Percentiles rank a stretch among this genome's conserved stretches.
Conservation (phyloP, 2,329 filamentous ascomycete genomes). For the Diaporthe amygdali region DNA sequence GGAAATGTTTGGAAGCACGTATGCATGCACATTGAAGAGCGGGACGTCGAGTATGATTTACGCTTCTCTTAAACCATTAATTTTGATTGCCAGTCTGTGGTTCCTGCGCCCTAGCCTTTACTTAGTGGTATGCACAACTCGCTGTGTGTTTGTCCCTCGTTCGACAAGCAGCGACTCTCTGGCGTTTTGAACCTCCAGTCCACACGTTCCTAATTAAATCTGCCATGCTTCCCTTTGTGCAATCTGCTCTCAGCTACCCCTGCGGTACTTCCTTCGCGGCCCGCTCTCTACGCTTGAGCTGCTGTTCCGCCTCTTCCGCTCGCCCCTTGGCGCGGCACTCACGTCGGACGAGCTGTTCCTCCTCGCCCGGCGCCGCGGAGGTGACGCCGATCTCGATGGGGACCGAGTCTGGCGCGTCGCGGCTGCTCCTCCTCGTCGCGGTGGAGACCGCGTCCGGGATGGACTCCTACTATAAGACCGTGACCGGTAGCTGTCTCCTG, state of each 20-base stretch:
- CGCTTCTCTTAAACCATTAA: neutral
- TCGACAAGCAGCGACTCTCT: neutral
- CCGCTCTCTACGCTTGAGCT: slow-evolving; percentile 25
- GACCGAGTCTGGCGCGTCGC: slow-evolving; percentile 15
- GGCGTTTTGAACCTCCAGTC: neutral
- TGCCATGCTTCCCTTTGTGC: neutral
- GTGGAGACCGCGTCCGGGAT: slow-evolving; percentile 14
- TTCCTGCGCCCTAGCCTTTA: neutral
- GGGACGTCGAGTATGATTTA: neutral
- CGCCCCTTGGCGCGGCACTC: slow-evolving; percentile 19
- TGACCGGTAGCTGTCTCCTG: slow-evolving; percentile 14
- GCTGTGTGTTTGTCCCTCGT: neutral
- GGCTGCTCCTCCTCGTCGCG: neutral
- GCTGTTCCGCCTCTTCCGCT: slow-evolving; percentile 22
- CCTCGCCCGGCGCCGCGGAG: slow-evolving; percentile 14
- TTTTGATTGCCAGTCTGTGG: neutral
- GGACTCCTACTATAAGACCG: slow-evolving; percentile 20
- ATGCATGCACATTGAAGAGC: neutral
- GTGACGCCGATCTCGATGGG: slow-evolving; percentile 3
- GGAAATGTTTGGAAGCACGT: neutral
- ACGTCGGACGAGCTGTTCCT: slow-evolving; percentile 18
- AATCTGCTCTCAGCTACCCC: neutral
- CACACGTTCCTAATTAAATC: too few relatives aligned
- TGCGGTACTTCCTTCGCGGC: slow-evolving; percentile 24
- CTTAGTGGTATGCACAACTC: neutral